phyloP scores from a whole-genome alignment of 2,329 filamentous ascomycete species.

The Hypoxylon sp. region DNA sequence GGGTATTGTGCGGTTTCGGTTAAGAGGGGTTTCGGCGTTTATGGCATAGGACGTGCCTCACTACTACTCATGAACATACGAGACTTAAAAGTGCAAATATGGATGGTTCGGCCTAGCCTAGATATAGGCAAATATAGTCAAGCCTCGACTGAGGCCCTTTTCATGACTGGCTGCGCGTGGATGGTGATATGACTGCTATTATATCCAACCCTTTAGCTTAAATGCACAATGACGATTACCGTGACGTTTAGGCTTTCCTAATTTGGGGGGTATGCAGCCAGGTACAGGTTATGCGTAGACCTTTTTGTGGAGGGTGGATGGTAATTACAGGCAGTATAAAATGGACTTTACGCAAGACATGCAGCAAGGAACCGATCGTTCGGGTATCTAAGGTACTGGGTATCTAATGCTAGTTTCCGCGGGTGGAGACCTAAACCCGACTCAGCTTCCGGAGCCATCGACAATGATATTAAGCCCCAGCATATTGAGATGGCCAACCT shows the following conservation, averaged over 20 bases:
- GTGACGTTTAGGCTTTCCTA: constrained; percentile 15
- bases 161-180: constrained; percentile 6
- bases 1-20: constrained; percentile 27
- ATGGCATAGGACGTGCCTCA: constrained; percentile 27
- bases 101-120: constrained; percentile 14
- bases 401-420: constrained; percentile 38
- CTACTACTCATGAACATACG: constrained; percentile 25
- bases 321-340: constrained; percentile 4
- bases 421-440: background rate
- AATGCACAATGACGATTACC: constrained; percentile 37
- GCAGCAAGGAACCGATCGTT: constrained; percentile 32
- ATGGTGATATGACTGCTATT: constrained; percentile 3
- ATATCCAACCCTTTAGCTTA: background rate
- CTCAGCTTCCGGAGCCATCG: background rate
- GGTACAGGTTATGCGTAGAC: constrained; percentile 1
- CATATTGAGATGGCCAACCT: background rate
- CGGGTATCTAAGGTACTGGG: constrained; percentile 23
- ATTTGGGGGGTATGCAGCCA: constrained; percentile 14
- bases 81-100: constrained; percentile 28
- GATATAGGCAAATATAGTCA: constrained; percentile 31
- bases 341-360: constrained; percentile 29
- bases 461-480: background rate
- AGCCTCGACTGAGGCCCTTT: constrained; percentile 29
- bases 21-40: constrained; percentile 30
- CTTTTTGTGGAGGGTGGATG: constrained; percentile 2